Base-by-base conservation (phyloP, 2,329 filamentous ascomycete species). In the Neonectria faginata region DNA sequence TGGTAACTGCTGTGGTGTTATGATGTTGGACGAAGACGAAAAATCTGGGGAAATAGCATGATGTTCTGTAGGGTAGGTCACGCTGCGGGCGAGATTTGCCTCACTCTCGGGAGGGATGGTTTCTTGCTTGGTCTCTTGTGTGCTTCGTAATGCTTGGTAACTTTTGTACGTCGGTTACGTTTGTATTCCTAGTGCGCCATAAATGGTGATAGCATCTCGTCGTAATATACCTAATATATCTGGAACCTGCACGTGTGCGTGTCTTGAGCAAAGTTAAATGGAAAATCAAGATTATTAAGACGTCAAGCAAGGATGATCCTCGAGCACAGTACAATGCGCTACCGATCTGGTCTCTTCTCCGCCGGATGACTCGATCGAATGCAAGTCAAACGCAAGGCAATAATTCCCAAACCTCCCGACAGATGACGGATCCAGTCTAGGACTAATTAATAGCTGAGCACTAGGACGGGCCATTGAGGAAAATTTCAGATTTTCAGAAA, bases 21-120 rank as follows among this genome's bases (percentile, higher is more conserved):
- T 58, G 14, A 20, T 42, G 33, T 58, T 31, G 31, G 27, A 14
- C 27, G 11, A 31, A 7, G 5, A 9, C 22, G 29, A 12, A 27
- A 20, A 20, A 27, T 27, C 14, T 6, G 27, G 53, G 10, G 7
- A 16, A 12, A 48, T 36, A 7, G 42, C 29, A 36, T 36, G 53
- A 57, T 42, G 6, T 22, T 16, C 6, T 63, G 39, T 58, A 55
- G 60, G 55, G 54, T 62, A 62, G 6, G 39, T 48, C 11, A 22
- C 12, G 27, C 20, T n/a, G 47, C 12, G 1, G 9, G 29, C 2
- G 27, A 22, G 8, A 14, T 33, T n/a, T 42, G 12, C 20, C 10
- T 57, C n/a, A 20, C 11, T 33, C 29, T 14, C 18, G 16, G 39
- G 25, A 42, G 9, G 25, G 25, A 42, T 10, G 16, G n/a, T 45